Conservation (phyloP, 1,284 basidiomycete species). For the Uromyces viciae-fabae region DNA sequence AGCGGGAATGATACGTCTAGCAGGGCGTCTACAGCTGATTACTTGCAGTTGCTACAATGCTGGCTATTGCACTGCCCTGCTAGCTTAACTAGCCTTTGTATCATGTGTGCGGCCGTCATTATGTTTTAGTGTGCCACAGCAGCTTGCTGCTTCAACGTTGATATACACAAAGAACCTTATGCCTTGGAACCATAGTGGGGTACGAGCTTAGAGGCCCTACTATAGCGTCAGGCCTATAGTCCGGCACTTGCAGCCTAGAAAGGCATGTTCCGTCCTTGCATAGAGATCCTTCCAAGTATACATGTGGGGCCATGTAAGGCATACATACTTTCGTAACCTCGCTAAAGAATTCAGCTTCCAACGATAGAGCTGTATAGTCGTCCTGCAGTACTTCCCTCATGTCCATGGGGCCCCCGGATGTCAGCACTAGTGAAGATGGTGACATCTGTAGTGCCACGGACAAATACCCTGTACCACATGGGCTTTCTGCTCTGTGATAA, state of each 20-base stretch:
- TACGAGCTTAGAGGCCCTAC: background rate
- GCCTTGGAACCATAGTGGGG: background rate
- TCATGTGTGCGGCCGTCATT: background rate
- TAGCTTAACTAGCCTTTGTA: background rate
- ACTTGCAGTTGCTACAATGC: background rate
- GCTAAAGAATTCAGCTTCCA: background rate
- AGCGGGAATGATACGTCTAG: background rate
- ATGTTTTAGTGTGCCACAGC: background rate
- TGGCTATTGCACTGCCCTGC: background rate
- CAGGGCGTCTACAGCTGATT: background rate
- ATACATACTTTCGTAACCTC: background rate
- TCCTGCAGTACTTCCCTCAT: background rate
- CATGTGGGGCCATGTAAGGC: background rate
- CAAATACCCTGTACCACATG: background rate
- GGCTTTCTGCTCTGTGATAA: background rate
- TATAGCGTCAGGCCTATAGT: background rate
- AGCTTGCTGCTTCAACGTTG: background rate
- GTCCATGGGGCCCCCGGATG: background rate
- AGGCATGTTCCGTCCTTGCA: background rate
- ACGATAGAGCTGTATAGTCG: background rate
- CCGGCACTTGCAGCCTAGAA: background rate
- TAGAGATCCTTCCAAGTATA: background rate
- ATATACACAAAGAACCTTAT: background rate
- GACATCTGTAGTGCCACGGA: background rate
- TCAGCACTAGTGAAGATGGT: background rate